Evolutionary conservation across 169 alveolate species (phyloP).

Genomic region (Cyclospora cayetanensis): DNA sequence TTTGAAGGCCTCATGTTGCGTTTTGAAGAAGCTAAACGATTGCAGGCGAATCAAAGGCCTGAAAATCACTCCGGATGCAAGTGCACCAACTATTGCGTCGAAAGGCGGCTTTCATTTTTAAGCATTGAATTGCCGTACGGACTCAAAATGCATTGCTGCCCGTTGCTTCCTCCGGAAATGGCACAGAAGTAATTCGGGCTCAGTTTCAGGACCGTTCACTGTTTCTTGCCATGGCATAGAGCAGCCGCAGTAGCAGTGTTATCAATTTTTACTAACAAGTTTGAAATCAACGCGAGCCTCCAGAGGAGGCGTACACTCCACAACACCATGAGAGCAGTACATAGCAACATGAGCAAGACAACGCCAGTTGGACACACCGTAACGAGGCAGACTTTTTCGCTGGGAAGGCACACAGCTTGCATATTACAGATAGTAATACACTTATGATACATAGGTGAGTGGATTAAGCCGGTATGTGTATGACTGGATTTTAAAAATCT

Average conservation of each 20-base stretch:
- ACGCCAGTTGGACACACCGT: not conserved
- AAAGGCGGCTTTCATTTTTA: no score
- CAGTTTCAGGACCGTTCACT: slow-evolving; percentile 93
- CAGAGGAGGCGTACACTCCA: slow-evolving; percentile 84
- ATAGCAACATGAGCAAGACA: slow-evolving; percentile 32
- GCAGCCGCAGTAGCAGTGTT: slow-evolving; percentile 97
- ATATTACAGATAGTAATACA: no score
- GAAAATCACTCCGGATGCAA: no score
- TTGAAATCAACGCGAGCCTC: slow-evolving; percentile 85
- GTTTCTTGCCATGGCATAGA: slow-evolving; percentile 98
- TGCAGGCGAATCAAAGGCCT: no score
- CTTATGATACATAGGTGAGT: not conserved
- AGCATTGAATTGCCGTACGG: no score
- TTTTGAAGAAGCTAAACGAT: no score
- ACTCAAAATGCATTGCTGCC: no score
- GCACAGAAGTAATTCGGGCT: slow-evolving; percentile 97
- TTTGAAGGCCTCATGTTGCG: no score
- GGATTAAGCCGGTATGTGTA: not conserved
- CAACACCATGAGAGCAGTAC: slow-evolving; percentile 88
- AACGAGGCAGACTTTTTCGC: slow-evolving; percentile 56
- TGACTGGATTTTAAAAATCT: slow-evolving; percentile 77
- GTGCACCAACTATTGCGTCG: no score
- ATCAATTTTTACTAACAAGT: slow-evolving; percentile 87
- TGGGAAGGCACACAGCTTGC: not conserved
- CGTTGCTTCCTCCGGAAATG: slow-evolving; percentile 78